Evolutionary conservation across 805 yeast genomes (phyloP), one percentile per base, ranked within the genome.

Genomic region (Scheffersomyces ergatensis): DNA sequence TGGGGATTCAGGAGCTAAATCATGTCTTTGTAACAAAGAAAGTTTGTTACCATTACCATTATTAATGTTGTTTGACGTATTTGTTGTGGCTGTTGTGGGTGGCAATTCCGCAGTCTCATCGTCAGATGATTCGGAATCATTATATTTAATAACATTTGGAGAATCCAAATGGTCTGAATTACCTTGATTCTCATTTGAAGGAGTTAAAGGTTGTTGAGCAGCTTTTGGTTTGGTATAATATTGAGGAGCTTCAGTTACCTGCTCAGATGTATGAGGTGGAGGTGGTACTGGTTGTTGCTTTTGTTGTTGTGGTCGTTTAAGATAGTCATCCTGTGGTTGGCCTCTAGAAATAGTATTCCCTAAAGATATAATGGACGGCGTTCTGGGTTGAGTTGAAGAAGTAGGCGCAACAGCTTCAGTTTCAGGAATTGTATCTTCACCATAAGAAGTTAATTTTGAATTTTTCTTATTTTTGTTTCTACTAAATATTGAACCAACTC

Each of bases 401-500:
- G 53, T 34, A 5, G 43, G 45, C 13, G 55, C 43, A 30, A 58
- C 46, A 6, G 70, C 61, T 12, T 50, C 63, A 37, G 60, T 50
- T 45, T 70, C 75, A 1, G 66, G 66, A 31, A 66, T 64, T 6
- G 62, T 46, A 19, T 58, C 62, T 26, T 42, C 40, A 21, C 24
- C 24, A n/a, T n/a, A n/a, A 23, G 30, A 43, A 44, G 16, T 45
- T 37, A 18, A 36, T 20, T 9, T 49, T 42, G 21, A 45, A 34
- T 2, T 38, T 15, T 34, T 43, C 39, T 47, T 37, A 46, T 71
- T 69, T 53, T 78, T 80, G 58, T 78, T 82, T 48, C 80, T 76
- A 34, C 85, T 82, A 52, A 86, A 80, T 46, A 86, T 77, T 0
- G 93, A 83, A 8, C 95, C 95, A 42, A 86, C 83, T 53, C 69